Base-by-base conservation (phyloP, 73 alveolate species). In the Breviolum minutum region DNA sequence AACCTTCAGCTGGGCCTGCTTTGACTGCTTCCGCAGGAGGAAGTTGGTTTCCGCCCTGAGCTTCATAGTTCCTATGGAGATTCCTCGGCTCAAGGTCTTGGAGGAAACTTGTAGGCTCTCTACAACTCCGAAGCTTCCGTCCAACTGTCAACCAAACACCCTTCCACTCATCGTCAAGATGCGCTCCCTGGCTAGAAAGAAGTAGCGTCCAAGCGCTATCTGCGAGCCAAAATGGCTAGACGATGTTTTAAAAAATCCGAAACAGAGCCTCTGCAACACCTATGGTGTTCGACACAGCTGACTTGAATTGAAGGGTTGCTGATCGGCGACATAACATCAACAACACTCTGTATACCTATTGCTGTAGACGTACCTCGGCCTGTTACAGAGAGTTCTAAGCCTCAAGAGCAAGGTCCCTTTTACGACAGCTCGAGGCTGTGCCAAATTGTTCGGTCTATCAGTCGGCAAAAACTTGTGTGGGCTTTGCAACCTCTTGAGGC, bases 1-100 rank as follows among this genome's bases (percentile, higher is more conserved):
- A 73, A 20, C 27, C 22, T 14, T 6, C 86, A 19, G 30, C 64
- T 63, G 24, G 26, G 86, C 98, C 98, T 92, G 98, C 90, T 92
- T 92, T 7, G 82, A 32, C 90, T 92, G 98, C 29, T 92, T 92
- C 27, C 83, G 76, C 98, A 92, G 98, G 90, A 92, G 98, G 98
- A 92, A 92, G 87, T 60, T 74, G 90, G 98, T 92, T 92, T 92
- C 98, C 87, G 98, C 98, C 98, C 98, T 92, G 90, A 92, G 89
- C 87, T 92, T 92, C 98, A 92, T 92, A 64, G 17, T 86, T 63
- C 54, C 83, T 86, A 86, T 86, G 94, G 63, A 63, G 79, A 74
- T 92, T 92, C 98, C 98, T 90, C 27, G 61, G 92, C 76, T 86
- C 80, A 11, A 2, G 54, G 54, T 40, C 54, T 2, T 40, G 54